These are phyloP conservation scores for Lentinus tigrinus DNA, from an alignment of 768 basidiomycete species.

Conservation along the genomic window DNA sequence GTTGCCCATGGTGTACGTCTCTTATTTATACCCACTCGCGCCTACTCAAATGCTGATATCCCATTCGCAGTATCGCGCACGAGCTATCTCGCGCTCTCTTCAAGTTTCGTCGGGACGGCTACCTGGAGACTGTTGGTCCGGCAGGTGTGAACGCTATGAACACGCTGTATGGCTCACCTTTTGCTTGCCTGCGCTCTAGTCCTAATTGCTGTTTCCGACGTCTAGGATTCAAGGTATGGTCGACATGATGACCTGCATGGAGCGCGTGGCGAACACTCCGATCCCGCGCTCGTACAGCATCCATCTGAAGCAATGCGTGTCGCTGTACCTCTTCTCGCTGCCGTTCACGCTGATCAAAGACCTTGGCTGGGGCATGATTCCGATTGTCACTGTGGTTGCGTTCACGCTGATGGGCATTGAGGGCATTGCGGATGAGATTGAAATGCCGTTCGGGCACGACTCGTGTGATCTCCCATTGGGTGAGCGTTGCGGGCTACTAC, in stretches of 20 bases:
- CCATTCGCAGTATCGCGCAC: constrained; percentile 64
- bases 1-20: constrained; percentile 71
- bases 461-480: constrained; percentile 73
- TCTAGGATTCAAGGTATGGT: constrained; percentile 75
- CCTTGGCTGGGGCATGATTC: constrained; percentile 80
- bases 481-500: constrained; percentile 37
- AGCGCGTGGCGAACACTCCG: constrained; percentile 87
- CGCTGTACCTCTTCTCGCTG: constrained; percentile 86
- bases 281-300: constrained; percentile 83
- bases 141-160: constrained; percentile 83
- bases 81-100: constrained; percentile 73
- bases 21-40: too few relatives aligned
- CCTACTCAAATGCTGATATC: too few relatives aligned
- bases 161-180: constrained; percentile 46
- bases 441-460: constrained; percentile 87
- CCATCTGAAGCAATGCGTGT: constrained; percentile 94
- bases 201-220: not conserved
- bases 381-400: constrained; percentile 82
- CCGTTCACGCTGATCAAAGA: constrained; percentile 85
- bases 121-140: constrained; percentile 86
- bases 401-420: constrained; percentile 95
- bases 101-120: constrained; percentile 74
- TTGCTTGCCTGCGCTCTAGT: not conserved
- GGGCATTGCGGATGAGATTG: constrained; percentile 93
- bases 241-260: constrained; percentile 83